These are phyloP conservation scores for Fusarium buharicum DNA, from an alignment of 2,329 filamentous ascomycete genomes.

Conservation along the genomic window DNA sequence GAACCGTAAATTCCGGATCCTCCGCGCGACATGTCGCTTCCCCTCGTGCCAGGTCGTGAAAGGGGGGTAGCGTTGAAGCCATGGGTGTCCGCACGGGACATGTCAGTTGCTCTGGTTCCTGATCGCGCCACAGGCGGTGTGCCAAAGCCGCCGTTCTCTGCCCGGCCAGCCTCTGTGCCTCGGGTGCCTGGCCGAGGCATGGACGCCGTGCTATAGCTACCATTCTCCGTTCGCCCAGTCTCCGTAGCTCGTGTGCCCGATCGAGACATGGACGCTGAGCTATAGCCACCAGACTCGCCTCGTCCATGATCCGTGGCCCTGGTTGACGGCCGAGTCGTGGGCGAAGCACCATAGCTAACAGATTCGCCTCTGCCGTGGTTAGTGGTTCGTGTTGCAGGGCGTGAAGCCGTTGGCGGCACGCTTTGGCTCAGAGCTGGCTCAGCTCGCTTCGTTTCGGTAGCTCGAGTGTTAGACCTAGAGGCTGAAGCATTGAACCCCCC, in stretches of 20 bases:
- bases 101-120: conserved; percentile 40
- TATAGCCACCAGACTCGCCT: conserved; percentile 46
- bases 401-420: conserved; percentile 26
- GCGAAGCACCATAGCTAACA: conserved; percentile 45
- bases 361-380: conserved; percentile 36
- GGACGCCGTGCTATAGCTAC: conserved; percentile 32
- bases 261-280: conserved; percentile 39
- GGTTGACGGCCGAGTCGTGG: conserved; percentile 53
- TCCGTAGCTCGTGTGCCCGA: conserved; percentile 41
- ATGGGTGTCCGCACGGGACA: conserved; percentile 36
- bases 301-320: conserved; percentile 31
- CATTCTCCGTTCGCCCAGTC: conserved; percentile 45
- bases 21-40: conserved; percentile 48
- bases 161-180: conserved; percentile 26
- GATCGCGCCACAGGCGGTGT: conserved; percentile 38
- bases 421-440: conserved; percentile 31
- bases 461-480: conserved; percentile 37
- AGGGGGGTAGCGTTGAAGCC: conserved; percentile 51
- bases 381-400: conserved; percentile 27
- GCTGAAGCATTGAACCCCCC: conserved; percentile 45
- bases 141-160: conserved; percentile 17
- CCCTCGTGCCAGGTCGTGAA: conserved; percentile 55
- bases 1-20: conserved; percentile 47
- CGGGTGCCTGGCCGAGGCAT: conserved; percentile 31
- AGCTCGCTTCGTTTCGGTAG: conserved; percentile 32